Percentiles rank a stretch among this genome's conserved stretches.
Conservation (phyloP, 2,329 filamentous ascomycete genomes). For the Hansfordia pulvinata region DNA sequence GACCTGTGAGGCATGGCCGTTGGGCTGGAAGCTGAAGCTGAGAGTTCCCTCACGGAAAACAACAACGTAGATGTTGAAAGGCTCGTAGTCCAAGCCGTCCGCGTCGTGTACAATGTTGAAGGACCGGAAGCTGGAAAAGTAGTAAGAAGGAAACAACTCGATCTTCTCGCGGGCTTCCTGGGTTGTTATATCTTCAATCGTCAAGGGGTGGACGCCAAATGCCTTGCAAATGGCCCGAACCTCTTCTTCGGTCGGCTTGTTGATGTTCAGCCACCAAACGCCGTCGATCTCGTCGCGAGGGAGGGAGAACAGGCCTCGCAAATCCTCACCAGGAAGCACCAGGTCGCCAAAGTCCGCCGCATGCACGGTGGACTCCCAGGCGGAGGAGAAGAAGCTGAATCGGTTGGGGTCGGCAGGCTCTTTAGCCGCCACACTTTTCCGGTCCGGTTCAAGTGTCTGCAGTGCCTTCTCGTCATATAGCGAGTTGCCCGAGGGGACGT, state of each 20-base stretch:
- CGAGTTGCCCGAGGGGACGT: constrained; percentile 34
- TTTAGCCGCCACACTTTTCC: constrained; percentile 20
- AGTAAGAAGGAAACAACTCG: constrained; percentile 92
- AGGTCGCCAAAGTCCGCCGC: constrained; percentile 79
- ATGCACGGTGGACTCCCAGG: constrained; percentile 86
- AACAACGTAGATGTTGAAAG: constrained; percentile 92
- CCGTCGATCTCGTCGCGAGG: constrained; percentile 54
- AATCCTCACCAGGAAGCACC: constrained; percentile 76
- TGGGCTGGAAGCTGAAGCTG: constrained; percentile 85
- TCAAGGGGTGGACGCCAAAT: constrained; percentile 90
- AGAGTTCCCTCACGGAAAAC: constrained; percentile 92
- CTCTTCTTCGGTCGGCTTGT: constrained; percentile 80
- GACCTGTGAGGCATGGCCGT: constrained; percentile 77
- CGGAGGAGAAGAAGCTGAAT: constrained; percentile 95
- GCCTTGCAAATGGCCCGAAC: constrained; percentile 80
- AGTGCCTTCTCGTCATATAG: constrained; percentile 31
- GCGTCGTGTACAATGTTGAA: constrained; percentile 73
- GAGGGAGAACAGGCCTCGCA: constrained; percentile 70
- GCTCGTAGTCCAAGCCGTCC: constrained; percentile 72
- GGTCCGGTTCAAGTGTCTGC: constrained; percentile 11
- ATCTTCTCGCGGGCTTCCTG: constrained; percentile 98
- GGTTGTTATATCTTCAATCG: constrained; percentile 88
- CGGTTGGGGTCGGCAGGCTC: constrained; percentile 52
- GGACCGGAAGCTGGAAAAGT: constrained; percentile 94
- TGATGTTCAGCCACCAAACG: constrained; percentile 98